Evolutionary conservation across 2,329 filamentous ascomycete genomes (phyloP).

Genomic region (Pseudocercospora musae): DNA sequence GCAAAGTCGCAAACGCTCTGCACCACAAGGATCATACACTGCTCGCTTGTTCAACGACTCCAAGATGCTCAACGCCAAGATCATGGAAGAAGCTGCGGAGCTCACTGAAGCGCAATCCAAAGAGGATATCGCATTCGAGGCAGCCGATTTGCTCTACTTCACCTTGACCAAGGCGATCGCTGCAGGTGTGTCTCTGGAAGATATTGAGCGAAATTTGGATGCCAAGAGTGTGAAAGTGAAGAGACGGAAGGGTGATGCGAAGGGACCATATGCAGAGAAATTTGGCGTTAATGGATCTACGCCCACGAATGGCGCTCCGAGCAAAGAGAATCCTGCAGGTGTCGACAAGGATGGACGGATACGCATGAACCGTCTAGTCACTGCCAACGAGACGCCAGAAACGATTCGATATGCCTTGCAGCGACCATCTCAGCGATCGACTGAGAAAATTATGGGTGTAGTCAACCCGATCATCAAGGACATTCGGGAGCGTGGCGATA

Average conservation of each 20-base stretch:
- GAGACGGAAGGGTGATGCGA: constrained; percentile 87
- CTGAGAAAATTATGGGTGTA: constrained; percentile 88
- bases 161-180: constrained; percentile 84
- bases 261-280: constrained; percentile 86
- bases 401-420: constrained; percentile 73
- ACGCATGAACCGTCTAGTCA: constrained; percentile 75
- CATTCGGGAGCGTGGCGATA: constrained; percentile 78
- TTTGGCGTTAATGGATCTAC: constrained; percentile 57
- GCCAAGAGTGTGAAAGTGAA: constrained; percentile 95
- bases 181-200: constrained; percentile 78
- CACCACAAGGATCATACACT: constrained; percentile 89
- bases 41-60: constrained; percentile 87
- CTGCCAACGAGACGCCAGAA: constrained; percentile 59
- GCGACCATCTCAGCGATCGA: constrained; percentile 88
- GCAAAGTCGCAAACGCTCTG: constrained; percentile 72
- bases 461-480: constrained; percentile 89
- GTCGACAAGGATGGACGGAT: constrained; percentile 58
- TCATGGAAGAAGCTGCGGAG: constrained; percentile 97
- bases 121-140: constrained; percentile 86
- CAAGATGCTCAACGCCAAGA: constrained; percentile 87
- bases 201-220: constrained; percentile 89
- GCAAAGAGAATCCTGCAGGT: constrained; percentile 48
- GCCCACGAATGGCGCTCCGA: constrained; percentile 22
- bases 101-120: constrained; percentile 81
- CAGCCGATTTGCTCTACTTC: constrained; percentile 94